Percentiles rank a stretch among this genome's conserved stretches.
Evolutionary conservation across 2,329 filamentous ascomycete genomes (phyloP).

Genomic region (Aspergillus eucalypticola): DNA sequence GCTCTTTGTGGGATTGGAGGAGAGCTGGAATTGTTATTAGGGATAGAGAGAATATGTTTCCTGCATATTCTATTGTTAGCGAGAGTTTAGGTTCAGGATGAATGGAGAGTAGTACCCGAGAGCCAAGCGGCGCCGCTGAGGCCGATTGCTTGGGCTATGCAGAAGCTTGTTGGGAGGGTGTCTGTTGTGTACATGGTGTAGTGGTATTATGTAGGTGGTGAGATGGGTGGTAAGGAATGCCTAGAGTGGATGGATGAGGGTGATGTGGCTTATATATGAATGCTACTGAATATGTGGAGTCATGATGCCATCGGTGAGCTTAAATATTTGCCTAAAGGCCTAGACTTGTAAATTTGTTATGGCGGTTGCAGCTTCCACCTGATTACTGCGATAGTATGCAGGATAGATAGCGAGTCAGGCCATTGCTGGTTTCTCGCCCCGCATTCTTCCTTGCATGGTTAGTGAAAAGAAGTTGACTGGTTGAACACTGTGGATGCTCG

Average conservation of each 20-base stretch:
- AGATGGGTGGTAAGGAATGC: background rate
- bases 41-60: slow-evolving; percentile 32
- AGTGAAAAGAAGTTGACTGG: background rate
- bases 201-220: background rate
- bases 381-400: background rate
- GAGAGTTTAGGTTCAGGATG: background rate
- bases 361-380: no score
- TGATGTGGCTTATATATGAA: slow-evolving; percentile 1
- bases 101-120: slow-evolving; percentile 23
- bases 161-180: slow-evolving; percentile 23
- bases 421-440: background rate
- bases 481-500: background rate
- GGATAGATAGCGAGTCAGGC: no score
- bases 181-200: slow-evolving; percentile 14
- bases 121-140: slow-evolving; percentile 34
- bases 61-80: slow-evolving; percentile 12
- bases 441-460: background rate
- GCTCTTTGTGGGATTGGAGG: slow-evolving; percentile 18
- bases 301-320: slow-evolving; percentile 11
- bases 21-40: slow-evolving; percentile 27
- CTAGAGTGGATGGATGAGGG: background rate
- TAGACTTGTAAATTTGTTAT: no score
- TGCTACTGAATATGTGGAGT: background rate
- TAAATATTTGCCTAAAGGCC: background rate
- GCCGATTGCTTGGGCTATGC: slow-evolving; percentile 30